Evolutionary conservation across 768 basidiomycete genomes (phyloP), one percentile per base, ranked within the genome.

Genomic region (Gloeostereum incarnatum): DNA sequence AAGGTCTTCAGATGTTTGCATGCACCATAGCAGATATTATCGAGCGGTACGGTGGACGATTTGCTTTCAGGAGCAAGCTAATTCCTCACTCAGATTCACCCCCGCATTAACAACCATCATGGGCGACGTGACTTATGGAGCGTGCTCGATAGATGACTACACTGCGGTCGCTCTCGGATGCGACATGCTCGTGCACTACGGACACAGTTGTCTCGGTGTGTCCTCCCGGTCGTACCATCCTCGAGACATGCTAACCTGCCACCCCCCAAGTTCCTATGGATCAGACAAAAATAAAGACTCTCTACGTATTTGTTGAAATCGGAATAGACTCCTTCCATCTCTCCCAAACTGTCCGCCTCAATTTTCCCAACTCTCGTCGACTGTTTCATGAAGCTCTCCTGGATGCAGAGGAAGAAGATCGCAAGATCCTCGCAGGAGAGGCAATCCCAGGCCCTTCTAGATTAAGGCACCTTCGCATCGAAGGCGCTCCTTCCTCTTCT

Each of bases 121-220:
- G 78, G 94, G 92, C 14, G 94, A 99, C 61, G 94, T 99, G 14
- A 99, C 94, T 0, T 98, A 98, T 49, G 94, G 96, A 6, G 96
- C 96, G 23, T 99, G 96, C 58, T 99, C 96, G 54, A 81, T 99
- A 45, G 96, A 99, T 56, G 96, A 98, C 57, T 98, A 88, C 55
- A 96, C 96, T 1, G 93, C 96, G 2, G 75, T 87, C 31, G 93
- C 92, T 6, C 65, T 98, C 39, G 96, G 94, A 2, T 97, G 93
- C 52, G 96, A 99, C 60, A 92, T 98, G 89, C 73, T 99, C 21
- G 73, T 99, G 1, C 96, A 99, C 55, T 99, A 99, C 57, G 96
- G 96, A 0, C 96, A 98, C 59, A 91, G 87, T 44, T 99, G 96
- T 64, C 75, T 99, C 34, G 90, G 93, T 96, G 43, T 43, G 78